Percentiles rank a stretch among this genome's conserved stretches.
Conservation (phyloP, 1,284 basidiomycete species). For the Pseudozyma sp. region DNA sequence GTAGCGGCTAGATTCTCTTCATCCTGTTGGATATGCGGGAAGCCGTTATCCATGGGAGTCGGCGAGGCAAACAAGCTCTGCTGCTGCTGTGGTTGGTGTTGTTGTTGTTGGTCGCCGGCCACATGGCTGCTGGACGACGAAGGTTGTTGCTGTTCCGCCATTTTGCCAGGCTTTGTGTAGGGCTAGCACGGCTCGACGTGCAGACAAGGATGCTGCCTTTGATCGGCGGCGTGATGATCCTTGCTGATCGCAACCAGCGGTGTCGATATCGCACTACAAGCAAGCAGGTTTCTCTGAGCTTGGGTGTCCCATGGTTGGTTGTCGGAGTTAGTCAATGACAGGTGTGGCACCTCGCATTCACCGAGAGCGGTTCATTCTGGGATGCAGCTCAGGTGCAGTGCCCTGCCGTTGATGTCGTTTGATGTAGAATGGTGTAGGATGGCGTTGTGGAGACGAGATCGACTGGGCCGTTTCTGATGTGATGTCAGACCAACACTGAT, state of each 20-base stretch:
- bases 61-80: slow-evolving; percentile 28
- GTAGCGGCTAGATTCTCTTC: neutral
- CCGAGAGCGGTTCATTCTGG: too few relatives aligned
- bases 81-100: neutral
- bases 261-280: neutral
- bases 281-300: neutral
- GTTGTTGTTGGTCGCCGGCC: neutral
- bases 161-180: slow-evolving; percentile 1
- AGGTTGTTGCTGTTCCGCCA: slow-evolving; percentile 17
- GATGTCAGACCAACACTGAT: too few relatives aligned
- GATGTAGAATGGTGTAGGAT: too few relatives aligned
- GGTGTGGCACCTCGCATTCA: too few relatives aligned
- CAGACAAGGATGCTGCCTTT: neutral
- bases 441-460: too few relatives aligned
- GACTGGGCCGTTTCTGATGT: too few relatives aligned
- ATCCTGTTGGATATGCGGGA: slow-evolving; percentile 1
- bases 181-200: neutral
- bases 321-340: neutral
- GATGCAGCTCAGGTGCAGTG: too few relatives aligned
- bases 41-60: slow-evolving; percentile 22
- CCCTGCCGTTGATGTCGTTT: too few relatives aligned
- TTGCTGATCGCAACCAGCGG: neutral
- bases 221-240: neutral
- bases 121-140: neutral
- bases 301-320: neutral